Evolutionary conservation across 2,329 filamentous ascomycete genomes (phyloP).

Genomic region (Monilinia polystroma): DNA sequence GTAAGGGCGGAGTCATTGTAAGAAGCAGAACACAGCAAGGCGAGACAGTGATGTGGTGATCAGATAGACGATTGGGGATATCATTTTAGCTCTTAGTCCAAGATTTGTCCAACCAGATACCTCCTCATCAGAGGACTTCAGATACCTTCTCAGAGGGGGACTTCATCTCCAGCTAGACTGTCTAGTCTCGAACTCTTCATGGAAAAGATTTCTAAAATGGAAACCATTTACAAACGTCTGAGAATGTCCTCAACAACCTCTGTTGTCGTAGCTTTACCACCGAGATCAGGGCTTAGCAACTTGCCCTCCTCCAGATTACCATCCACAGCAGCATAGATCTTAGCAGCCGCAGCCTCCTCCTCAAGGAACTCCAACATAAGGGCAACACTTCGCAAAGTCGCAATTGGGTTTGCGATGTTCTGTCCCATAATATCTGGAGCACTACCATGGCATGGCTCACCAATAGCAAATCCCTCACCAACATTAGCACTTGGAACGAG

Average conservation of each 20-base stretch:
- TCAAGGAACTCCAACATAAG: slow-evolving; percentile 96
- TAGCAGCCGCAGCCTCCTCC: slow-evolving; percentile 80
- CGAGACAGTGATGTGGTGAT: background rate
- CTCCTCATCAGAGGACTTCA: slow-evolving; percentile 18
- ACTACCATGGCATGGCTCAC: slow-evolving; percentile 95
- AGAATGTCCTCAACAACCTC: slow-evolving; percentile 87
- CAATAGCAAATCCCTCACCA: slow-evolving; percentile 89
- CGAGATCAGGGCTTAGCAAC: slow-evolving; percentile 84
- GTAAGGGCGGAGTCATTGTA: background rate
- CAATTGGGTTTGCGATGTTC: slow-evolving; percentile 94
- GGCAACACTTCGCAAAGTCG: slow-evolving; percentile 84
- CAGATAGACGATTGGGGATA: slow-evolving; percentile 13
- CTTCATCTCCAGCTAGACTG: slow-evolving; percentile 16
- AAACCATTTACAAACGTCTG: slow-evolving; percentile 64
- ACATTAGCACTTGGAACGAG: slow-evolving; percentile 95
- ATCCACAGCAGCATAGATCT: slow-evolving; percentile 90
- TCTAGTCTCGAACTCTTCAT: slow-evolving; percentile 8
- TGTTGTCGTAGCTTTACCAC: slow-evolving; percentile 79
- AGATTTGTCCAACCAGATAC: slow-evolving; percentile 12
- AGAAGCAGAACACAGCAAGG: background rate
- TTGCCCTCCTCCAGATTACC: slow-evolving; percentile 81
- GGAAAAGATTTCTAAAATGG: slow-evolving; percentile 23
- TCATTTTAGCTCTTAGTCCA: slow-evolving; percentile 22
- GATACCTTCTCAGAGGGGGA: slow-evolving; percentile 19
- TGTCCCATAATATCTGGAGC: slow-evolving; percentile 93